Conservation (phyloP, 2,329 filamentous ascomycete genomes). For the Erysiphe pulchra region DNA sequence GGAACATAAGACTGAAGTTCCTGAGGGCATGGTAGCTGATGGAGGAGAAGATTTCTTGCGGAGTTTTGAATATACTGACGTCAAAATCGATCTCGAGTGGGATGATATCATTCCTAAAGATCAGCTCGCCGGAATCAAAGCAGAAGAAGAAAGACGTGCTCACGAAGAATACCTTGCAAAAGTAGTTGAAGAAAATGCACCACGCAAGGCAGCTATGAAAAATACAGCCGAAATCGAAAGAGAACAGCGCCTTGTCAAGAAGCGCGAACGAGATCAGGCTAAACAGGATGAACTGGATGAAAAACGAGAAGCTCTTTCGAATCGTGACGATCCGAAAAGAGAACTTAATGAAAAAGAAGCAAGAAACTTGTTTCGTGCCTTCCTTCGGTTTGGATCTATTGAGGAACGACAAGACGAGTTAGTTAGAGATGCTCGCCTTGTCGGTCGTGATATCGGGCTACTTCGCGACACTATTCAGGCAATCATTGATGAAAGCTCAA, state of each 20-base stretch:
- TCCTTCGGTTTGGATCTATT: constrained; percentile 73
- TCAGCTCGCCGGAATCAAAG: constrained; percentile 69
- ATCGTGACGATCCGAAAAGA: constrained; percentile 62
- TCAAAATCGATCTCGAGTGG: constrained; percentile 94
- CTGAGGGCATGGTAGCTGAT: constrained; percentile 80
- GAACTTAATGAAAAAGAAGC: constrained; percentile 82
- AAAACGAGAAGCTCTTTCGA: constrained; percentile 43
- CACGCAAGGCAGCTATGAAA: constrained; percentile 43
- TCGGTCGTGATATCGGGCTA: constrained; percentile 58
- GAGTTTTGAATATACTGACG: constrained; percentile 79
- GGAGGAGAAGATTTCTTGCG: constrained; percentile 91
- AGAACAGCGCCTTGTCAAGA: constrained; percentile 37
- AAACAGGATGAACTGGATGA: constrained; percentile 43
- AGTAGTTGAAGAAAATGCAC: constrained; percentile 63
- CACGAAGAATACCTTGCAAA: constrained; percentile 63
- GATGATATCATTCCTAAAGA: constrained; percentile 95
- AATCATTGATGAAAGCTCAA: constrained; percentile 40
- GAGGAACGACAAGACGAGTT: constrained; percentile 75
- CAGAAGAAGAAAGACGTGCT: constrained; percentile 62
- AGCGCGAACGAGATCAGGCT: constrained; percentile 35
- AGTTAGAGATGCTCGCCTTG: constrained; percentile 61
- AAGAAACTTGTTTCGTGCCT: constrained; percentile 70
- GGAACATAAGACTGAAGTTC: constrained; percentile 85
- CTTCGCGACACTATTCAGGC: constrained; percentile 46
- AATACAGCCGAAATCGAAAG: constrained; percentile 31